phyloP scores from a whole-genome alignment of 2,329 filamentous ascomycete genomes.

The Penicillium expansum region DNA sequence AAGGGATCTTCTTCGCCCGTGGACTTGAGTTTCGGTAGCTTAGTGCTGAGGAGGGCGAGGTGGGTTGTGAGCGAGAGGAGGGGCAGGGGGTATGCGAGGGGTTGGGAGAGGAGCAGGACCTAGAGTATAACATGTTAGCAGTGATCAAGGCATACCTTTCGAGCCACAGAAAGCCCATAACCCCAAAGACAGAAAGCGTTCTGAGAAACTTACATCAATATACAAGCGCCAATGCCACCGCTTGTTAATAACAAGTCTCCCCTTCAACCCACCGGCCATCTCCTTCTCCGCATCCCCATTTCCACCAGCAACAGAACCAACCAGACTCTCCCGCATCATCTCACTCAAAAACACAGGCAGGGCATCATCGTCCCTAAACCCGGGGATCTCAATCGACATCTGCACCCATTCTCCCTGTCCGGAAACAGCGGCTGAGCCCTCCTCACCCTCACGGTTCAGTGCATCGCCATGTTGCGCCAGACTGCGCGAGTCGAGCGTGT shows the following conservation, averaged over 20 bases:
- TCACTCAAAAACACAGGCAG: constrained; percentile 81
- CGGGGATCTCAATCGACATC: constrained; percentile 86
- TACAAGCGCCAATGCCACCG: constrained; percentile 97
- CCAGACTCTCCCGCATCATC: constrained; percentile 84
- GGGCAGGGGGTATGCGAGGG: constrained; percentile 87
- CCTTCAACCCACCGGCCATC: constrained; percentile 67
- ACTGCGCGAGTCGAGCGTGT: constrained; percentile 39
- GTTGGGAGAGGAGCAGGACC: constrained; percentile 91
- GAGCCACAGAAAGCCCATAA: neutral
- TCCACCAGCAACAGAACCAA: constrained; percentile 66
- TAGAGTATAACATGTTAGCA: constrained; percentile 38
- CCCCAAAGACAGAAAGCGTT: neutral
- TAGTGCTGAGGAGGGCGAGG: constrained; percentile 83
- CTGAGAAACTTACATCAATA: constrained; percentile 65
- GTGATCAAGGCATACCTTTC: neutral
- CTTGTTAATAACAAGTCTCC: constrained; percentile 78
- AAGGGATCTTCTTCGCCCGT: constrained; percentile 93
- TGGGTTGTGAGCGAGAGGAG: constrained; percentile 91
- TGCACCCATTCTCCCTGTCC: constrained; percentile 75
- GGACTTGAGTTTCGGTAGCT: constrained; percentile 79
- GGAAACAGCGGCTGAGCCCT: constrained; percentile 23
- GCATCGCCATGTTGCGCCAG: constrained; percentile 38
- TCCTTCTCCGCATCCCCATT: constrained; percentile 59
- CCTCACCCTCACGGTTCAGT: constrained; percentile 26
- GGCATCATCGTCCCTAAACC: constrained; percentile 85